phyloP scores from a whole-genome alignment of 2,329 filamentous ascomycete species.

The Penicillium sp. region DNA sequence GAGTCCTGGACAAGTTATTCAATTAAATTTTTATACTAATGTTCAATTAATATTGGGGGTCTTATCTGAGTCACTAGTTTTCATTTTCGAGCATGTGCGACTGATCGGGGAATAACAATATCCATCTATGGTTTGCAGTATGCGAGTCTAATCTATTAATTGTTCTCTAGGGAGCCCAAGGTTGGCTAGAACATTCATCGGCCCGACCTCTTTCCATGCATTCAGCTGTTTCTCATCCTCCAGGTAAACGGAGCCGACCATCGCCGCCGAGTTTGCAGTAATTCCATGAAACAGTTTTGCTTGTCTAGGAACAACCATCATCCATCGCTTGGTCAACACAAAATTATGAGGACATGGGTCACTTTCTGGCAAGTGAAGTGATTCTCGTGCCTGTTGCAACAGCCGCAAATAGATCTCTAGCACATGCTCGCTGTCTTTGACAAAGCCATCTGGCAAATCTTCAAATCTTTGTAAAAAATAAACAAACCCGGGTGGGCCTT shows the following conservation, averaged over 20 bases:
- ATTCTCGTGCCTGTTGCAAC: conserved; percentile 9
- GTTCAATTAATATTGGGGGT: too few species aligned
- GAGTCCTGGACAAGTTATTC: not conserved
- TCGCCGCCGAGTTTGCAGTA: conserved; percentile 49
- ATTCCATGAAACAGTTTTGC: conserved; percentile 35
- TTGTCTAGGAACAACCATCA: conserved; percentile 51
- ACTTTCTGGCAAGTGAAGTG: not conserved
- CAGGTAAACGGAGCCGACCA: conserved; percentile 42
- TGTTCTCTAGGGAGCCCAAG: conserved; percentile 28
- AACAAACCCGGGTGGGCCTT: conserved; percentile 3
- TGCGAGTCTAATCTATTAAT: not conserved
- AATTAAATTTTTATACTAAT: not conserved
- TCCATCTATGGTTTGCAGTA: not conserved
- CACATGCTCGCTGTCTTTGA: not conserved
- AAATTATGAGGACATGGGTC: conserved; percentile 46
- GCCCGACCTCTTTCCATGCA: conserved; percentile 42
- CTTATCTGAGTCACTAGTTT: not conserved
- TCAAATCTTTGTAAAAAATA: conserved; percentile 12
- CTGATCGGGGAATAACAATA: too few species aligned
- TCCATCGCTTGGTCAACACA: conserved; percentile 44
- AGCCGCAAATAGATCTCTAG: conserved; percentile 8
- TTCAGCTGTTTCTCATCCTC: conserved; percentile 37
- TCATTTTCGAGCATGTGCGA: too few species aligned
- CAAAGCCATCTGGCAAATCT: not conserved
- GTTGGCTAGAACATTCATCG: conserved; percentile 35